phyloP scores from a whole-genome alignment of 306 rosid species.

The Castanopsis chinensis region DNA sequence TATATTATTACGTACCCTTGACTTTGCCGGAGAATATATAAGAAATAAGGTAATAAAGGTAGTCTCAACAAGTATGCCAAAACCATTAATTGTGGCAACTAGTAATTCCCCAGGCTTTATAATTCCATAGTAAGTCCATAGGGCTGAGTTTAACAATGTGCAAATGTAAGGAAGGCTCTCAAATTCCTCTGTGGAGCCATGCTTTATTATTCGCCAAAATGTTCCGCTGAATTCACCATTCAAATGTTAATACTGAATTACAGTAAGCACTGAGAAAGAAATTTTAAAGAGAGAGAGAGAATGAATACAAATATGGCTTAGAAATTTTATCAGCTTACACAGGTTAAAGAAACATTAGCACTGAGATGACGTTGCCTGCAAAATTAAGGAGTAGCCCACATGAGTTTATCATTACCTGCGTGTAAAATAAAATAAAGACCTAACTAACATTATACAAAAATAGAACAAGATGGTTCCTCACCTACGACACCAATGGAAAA shows the following conservation, averaged over 20 bases:
- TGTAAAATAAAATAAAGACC: not conserved
- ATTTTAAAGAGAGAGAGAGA: too few species aligned
- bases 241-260: not conserved
- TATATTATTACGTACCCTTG: slow-evolving; percentile 24
- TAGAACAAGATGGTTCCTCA: not conserved
- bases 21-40: slow-evolving; percentile 39
- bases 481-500: slow-evolving; percentile 58
- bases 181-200: slow-evolving; percentile 52
- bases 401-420: not conserved
- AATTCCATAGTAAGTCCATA: slow-evolving; percentile 75
- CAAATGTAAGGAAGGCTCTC: slow-evolving; percentile 68
- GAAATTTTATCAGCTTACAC: slow-evolving; percentile 36
- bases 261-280: too few species aligned
- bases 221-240: slow-evolving; percentile 21
- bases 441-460: not conserved
- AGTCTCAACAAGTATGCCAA: slow-evolving; percentile 50
- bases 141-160: slow-evolving; percentile 49
- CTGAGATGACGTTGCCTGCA: slow-evolving; percentile 65
- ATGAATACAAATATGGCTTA: not conserved
- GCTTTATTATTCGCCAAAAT: slow-evolving; percentile 47
- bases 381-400: not conserved
- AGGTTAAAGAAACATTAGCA: slow-evolving; percentile 70
- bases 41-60: slow-evolving; percentile 53
- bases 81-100: slow-evolving; percentile 61
- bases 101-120: slow-evolving; percentile 53